Evolutionary conservation across 768 basidiomycete genomes (phyloP).

Genomic region (Phanerodontia chrysosporium): DNA sequence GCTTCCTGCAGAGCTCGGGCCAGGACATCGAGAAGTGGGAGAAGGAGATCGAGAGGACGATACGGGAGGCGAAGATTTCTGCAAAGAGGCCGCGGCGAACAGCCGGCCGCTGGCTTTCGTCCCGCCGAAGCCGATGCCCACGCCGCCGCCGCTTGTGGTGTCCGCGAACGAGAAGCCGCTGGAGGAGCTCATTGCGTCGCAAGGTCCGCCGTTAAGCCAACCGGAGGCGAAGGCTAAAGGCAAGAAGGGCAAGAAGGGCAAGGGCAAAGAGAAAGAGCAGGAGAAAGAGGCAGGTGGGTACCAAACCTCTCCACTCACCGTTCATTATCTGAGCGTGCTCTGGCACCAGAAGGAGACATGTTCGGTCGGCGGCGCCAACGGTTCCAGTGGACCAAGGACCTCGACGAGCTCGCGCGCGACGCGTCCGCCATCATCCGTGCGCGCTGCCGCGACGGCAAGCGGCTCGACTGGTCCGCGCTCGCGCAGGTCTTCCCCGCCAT

Average conservation of each 20-base stretch:
- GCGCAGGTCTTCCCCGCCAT: constrained; percentile 78
- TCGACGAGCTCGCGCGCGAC: constrained; percentile 86
- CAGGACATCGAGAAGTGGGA: constrained; percentile 59
- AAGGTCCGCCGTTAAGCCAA: constrained; percentile 40
- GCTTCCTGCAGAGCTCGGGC: constrained; percentile 54
- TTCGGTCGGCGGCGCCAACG: constrained; percentile 45
- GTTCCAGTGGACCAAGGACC: constrained; percentile 83
- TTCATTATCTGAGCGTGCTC: neutral
- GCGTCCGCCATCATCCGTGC: constrained; percentile 78
- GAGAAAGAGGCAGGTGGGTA: constrained; percentile 2
- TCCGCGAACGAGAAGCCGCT: constrained; percentile 50
- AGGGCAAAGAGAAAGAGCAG: constrained; percentile 31
- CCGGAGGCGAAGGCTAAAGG: neutral
- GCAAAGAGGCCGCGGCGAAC: constrained; percentile 27
- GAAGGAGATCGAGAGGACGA: constrained; percentile 48
- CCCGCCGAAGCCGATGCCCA: constrained; percentile 18
- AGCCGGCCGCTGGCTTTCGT: constrained; percentile 35
- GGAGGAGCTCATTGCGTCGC: constrained; percentile 45
- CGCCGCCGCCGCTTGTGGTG: constrained; percentile 37
- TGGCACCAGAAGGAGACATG: constrained; percentile 2
- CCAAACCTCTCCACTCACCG: neutral
- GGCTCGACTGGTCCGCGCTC: constrained; percentile 68
- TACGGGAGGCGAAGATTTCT: constrained; percentile 51
- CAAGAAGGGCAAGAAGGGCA: constrained; percentile 26
- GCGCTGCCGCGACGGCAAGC: constrained; percentile 58